phyloP scores from a whole-genome alignment of 441 rosid species.

The Erodium trifolium region DNA sequence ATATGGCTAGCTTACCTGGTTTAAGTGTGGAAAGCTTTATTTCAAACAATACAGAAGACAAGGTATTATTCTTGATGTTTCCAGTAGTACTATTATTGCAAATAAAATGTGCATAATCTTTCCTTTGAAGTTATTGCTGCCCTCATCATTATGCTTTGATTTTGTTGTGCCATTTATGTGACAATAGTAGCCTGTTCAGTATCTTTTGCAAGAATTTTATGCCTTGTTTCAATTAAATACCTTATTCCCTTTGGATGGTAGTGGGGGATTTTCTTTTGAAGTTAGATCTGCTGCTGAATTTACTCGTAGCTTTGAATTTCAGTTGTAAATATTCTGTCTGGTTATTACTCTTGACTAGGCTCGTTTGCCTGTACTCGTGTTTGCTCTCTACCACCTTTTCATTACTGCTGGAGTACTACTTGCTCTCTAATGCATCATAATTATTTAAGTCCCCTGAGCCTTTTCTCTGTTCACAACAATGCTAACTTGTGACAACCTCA shows the following conservation, averaged over 20 bases:
- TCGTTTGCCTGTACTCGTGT: not conserved
- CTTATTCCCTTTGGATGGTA: not conserved
- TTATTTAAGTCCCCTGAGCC: not conserved
- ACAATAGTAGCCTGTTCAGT: not conserved
- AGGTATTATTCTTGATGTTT: constrained; percentile 36
- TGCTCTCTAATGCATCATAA: not conserved
- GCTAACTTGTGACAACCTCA: constrained; percentile 2
- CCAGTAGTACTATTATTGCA: not conserved
- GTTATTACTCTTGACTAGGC: constrained; percentile 4
- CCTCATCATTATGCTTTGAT: not conserved
- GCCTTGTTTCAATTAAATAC: not conserved
- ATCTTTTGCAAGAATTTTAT: not conserved
- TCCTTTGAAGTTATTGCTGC: not conserved
- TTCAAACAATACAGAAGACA: constrained; percentile 27
- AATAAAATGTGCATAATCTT: not conserved
- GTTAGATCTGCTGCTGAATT: not conserved
- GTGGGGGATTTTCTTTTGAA: not conserved
- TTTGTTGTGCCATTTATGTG: constrained; percentile 1
- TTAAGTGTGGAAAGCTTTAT: constrained; percentile 20
- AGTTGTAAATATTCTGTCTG: not conserved
- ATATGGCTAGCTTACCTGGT: constrained; percentile 31
- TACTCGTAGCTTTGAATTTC: not conserved
- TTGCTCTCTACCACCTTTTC: not conserved
- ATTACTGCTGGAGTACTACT: not conserved
- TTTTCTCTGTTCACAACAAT: not conserved